phyloP scores from a whole-genome alignment of 129 eudicot species.

The Flaveria brownii region DNA sequence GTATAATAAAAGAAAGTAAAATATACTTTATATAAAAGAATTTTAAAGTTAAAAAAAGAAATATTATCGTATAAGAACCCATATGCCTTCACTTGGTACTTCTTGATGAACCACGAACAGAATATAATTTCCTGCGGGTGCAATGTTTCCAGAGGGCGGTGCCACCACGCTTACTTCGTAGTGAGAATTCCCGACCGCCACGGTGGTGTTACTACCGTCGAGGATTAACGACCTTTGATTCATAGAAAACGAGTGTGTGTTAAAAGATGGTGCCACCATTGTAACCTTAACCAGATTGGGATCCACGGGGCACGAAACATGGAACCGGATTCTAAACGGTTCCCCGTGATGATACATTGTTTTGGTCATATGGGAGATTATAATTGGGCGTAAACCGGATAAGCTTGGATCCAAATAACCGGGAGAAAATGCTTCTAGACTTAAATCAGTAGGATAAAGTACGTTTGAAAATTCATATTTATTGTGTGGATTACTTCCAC shows the following conservation, averaged over 20 bases:
- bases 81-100: constrained; percentile 75
- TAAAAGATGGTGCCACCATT: constrained; percentile 78
- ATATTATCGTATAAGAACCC: constrained; percentile 48
- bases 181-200: constrained; percentile 30
- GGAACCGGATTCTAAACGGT: constrained; percentile 39
- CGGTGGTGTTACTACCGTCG: constrained; percentile 32
- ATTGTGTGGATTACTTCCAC: constrained; percentile 68
- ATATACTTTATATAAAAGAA: background rate
- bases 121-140: constrained; percentile 68
- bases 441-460: constrained; percentile 63
- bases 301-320: constrained; percentile 37
- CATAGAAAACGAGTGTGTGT: constrained; percentile 83
- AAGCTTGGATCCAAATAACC: constrained; percentile 46
- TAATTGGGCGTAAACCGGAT: constrained; percentile 49
- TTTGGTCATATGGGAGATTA: constrained; percentile 42
- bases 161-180: constrained; percentile 44
- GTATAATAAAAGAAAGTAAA: background rate
- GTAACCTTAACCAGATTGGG: constrained; percentile 48
- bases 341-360: constrained; percentile 40
- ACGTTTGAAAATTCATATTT: constrained; percentile 53
- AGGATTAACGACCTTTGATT: constrained; percentile 70
- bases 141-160: constrained; percentile 55
- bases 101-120: constrained; percentile 67
- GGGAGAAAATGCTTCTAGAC: constrained; percentile 78
- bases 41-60: constrained; percentile 10